phyloP scores from a whole-genome alignment of 129 eudicot genomes.

The Scalesia atractyloides region DNA sequence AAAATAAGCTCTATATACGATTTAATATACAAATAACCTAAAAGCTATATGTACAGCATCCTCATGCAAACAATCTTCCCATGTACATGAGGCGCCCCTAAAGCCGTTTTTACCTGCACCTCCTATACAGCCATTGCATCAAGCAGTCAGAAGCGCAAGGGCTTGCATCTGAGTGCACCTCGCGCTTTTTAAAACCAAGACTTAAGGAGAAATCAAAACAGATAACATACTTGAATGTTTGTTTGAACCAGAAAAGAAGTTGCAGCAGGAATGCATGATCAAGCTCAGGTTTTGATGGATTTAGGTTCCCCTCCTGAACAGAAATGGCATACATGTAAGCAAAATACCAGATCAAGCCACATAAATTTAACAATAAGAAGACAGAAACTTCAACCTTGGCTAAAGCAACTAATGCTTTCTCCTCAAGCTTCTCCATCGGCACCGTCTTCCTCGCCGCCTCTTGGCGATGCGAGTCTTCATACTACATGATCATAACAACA shows the following conservation, averaged over 20 bases:
- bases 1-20: too few species aligned
- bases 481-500: conserved; percentile 44
- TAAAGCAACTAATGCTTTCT: conserved; percentile 76
- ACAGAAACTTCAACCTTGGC: conserved; percentile 63
- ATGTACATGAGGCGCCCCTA: too few species aligned
- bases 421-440: conserved; percentile 86
- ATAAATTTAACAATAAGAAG: conserved; percentile 10
- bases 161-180: too few species aligned
- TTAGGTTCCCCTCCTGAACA: conserved; percentile 81
- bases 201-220: neutral
- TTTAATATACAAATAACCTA: too few species aligned
- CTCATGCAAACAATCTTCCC: too few species aligned
- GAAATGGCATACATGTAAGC: conserved; percentile 13
- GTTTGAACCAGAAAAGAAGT: conserved; percentile 96
- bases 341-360: conserved; percentile 11
- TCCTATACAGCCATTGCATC: too few species aligned
- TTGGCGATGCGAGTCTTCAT: conserved; percentile 78
- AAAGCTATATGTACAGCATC: too few species aligned
- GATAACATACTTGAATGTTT: conserved; percentile 72
- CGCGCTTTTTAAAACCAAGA: too few species aligned
- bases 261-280: conserved; percentile 88
- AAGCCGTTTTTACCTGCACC: too few species aligned
- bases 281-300: conserved; percentile 63
- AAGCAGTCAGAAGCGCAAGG: too few species aligned
- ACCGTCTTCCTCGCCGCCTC: conserved; percentile 83